phyloP scores from a whole-genome alignment of 2,329 filamentous ascomycete species.

The Westerdykella ornata region DNA sequence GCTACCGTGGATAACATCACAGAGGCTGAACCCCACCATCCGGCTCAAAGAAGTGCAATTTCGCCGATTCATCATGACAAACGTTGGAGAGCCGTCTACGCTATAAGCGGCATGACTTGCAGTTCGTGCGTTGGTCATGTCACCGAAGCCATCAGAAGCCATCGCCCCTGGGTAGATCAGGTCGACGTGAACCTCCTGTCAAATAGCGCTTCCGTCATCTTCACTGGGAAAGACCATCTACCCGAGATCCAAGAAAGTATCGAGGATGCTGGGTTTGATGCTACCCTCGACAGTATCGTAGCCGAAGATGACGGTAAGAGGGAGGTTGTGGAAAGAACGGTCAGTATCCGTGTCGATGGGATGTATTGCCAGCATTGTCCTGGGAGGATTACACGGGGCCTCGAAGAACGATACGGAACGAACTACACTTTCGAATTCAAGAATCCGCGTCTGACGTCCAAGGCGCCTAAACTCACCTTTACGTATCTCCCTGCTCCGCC shows the following conservation, averaged over 20 bases:
- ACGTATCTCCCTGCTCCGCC: slow-evolving; percentile 64
- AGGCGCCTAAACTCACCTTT: slow-evolving; percentile 60
- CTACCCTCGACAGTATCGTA: slow-evolving; percentile 32
- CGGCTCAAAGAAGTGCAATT: background rate
- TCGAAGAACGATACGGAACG: slow-evolving; percentile 47
- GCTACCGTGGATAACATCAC: slow-evolving; percentile 33
- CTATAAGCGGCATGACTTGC: slow-evolving; percentile 54
- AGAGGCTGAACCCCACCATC: slow-evolving; percentile 6
- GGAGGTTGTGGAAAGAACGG: slow-evolving; percentile 19
- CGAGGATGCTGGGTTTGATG: slow-evolving; percentile 43
- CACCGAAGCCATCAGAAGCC: slow-evolving; percentile 41
- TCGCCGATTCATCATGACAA: slow-evolving; percentile 13
- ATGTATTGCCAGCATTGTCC: slow-evolving; percentile 46
- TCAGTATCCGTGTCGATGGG: slow-evolving; percentile 36
- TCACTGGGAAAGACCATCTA: slow-evolving; percentile 43
- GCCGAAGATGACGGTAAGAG: slow-evolving; percentile 11
- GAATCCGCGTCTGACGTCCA: slow-evolving; percentile 50
- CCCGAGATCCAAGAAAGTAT: slow-evolving; percentile 45
- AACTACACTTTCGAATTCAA: slow-evolving; percentile 46
- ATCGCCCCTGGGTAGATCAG: slow-evolving; percentile 40
- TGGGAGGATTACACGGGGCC: slow-evolving; percentile 46
- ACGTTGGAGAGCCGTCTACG: slow-evolving; percentile 41
- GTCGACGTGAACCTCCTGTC: slow-evolving; percentile 48
- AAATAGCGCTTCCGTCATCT: slow-evolving; percentile 46
- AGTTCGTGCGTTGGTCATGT: slow-evolving; percentile 49